Evolutionary conservation across 257 asterid genomes (phyloP).

Genomic region (Orobanche coerulescens): DNA sequence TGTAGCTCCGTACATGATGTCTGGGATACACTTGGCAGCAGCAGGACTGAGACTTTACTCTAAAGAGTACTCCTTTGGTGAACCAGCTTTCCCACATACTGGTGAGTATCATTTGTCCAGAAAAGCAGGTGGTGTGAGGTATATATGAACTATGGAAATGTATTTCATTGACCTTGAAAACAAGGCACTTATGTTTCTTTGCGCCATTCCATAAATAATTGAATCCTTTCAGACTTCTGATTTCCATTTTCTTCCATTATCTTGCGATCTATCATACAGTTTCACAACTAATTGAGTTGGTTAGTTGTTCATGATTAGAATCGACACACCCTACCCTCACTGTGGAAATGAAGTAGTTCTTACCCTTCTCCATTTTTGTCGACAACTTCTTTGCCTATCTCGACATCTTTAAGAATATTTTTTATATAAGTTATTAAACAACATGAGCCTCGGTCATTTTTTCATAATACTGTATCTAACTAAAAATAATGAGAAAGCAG

Average conservation of each 20-base stretch:
- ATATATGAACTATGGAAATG: not conserved
- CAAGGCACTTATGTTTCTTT: not conserved
- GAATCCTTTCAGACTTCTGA: not conserved
- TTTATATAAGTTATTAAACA: not conserved
- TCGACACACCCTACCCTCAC: not conserved
- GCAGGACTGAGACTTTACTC: conserved; percentile 54
- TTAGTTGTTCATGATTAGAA: not conserved
- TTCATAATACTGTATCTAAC: not conserved
- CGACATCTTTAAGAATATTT: not conserved
- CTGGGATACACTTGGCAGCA: conserved; percentile 66
- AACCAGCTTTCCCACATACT: conserved; percentile 42
- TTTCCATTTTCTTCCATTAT: not conserved
- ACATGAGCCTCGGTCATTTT: too few species aligned
- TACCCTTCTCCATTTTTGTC: not conserved
- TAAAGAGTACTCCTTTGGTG: conserved; percentile 47
- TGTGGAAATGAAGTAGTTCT: conserved; percentile 2
- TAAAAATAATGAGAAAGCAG: conserved; percentile 1
- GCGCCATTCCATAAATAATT: conserved; percentile 8
- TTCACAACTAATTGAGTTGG: not conserved
- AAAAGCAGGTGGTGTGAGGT: not conserved
- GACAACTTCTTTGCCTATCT: not conserved
- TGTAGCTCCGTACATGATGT: conserved; percentile 69
- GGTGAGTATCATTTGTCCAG: conserved; percentile 42
- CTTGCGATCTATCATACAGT: not conserved
- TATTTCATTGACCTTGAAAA: not conserved